These are phyloP conservation scores for Phytophthora kernoviae DNA, from an alignment of 352 stramenopile species.

Conservation along the genomic window DNA sequence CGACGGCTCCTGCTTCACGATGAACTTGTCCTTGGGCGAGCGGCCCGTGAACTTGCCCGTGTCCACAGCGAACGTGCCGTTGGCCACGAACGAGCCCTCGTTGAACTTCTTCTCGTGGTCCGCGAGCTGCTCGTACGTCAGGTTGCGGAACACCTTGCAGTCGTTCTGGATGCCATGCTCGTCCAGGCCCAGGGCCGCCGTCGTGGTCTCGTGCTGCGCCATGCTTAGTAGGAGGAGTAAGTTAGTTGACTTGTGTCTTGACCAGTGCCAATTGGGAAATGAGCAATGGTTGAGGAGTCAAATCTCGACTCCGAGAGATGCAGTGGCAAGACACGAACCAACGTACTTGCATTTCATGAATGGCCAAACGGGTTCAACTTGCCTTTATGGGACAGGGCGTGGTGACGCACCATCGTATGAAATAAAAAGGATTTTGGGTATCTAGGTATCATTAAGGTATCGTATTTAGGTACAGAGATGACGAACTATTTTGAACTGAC, in stretches of 20 bases:
- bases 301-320: no score
- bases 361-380: no score
- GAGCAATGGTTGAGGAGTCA: no score
- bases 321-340: no score
- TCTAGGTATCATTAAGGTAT: no score
- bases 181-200: slow-evolving; percentile 63
- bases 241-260: slow-evolving; percentile 1
- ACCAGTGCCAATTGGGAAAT: slow-evolving; percentile 3
- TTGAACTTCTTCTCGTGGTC: slow-evolving; percentile 95
- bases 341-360: no score
- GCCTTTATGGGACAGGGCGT: no score
- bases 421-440: no score
- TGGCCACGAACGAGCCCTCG: slow-evolving; percentile 89
- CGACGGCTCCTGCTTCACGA: slow-evolving; percentile 93
- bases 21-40: slow-evolving; percentile 98
- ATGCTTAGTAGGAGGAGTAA: no score
- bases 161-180: slow-evolving; percentile 90
- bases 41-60: slow-evolving; percentile 99
- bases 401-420: no score
- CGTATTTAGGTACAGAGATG: neutral
- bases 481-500: slow-evolving; percentile 9
- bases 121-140: slow-evolving; percentile 95
- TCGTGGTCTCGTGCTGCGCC: slow-evolving; percentile 68
- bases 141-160: slow-evolving; percentile 94
- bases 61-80: slow-evolving; percentile 96